Base-by-base conservation (phyloP, 352 stramenopile species). In the Thalassiosira oceanica region DNA sequence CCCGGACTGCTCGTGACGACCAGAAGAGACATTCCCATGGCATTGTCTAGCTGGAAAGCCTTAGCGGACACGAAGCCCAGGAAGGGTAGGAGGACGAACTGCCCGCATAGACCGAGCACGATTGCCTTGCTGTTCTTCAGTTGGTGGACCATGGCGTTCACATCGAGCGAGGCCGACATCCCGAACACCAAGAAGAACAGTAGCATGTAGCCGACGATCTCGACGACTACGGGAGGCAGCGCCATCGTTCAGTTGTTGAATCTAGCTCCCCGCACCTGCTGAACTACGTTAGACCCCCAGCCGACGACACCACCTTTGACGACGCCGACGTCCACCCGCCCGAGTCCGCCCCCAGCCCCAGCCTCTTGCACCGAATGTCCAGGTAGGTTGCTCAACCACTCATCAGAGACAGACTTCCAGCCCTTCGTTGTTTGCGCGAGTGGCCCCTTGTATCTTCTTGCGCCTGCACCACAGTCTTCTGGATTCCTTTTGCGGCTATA, bases 141-240 rank as follows among this genome's bases (percentile, higher is more conserved):
- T 64, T 89, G 77, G 24, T 64, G 48, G 20, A 67, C 42, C 0
- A 89, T 37, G 39, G 66, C 60, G 29, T 69, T 27, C 20, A 90
- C 55, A 24, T 90, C 79, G 28, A 93, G 84, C 3, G 86, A 90
- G 4, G 80, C 86, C 7, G 73, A 83, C 69, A 93, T 82, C 20
- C 86, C 86, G 55, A 91, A 91, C 0, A 93, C 74, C 0, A 93
- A 60, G 23, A 86, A 84, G 61, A 92, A 93, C n/a, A 92, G 61
- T 13, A 91, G 68, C 18, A 88, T 31, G n/a, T 69, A 65, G 15
- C 70, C 71, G 0, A 74, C 68, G 26, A 84, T 56, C 43, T 82
- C 61, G 42, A 67, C 74, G 48, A 76, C 75, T 35, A 67, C 10
- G 28, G 24, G 26, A 44, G 48, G 29, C 28, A 57, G 18, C 16